Conservation (phyloP, 805 yeast species). For the Priceomyces melissophilus region DNA sequence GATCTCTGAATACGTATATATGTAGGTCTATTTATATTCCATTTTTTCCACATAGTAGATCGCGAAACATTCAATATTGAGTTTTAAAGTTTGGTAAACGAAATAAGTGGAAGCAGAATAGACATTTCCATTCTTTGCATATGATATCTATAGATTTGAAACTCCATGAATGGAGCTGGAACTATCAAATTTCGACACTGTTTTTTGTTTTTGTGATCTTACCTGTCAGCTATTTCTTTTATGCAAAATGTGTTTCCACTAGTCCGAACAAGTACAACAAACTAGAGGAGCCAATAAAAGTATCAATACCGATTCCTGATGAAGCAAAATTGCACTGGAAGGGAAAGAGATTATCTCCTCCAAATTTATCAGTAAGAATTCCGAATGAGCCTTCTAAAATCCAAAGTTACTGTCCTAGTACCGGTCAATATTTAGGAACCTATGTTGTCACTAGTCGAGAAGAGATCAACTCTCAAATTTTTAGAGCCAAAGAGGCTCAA, state of each 20-base stretch:
- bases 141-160: conserved; percentile 44
- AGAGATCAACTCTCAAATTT: conserved; percentile 68
- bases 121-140: neutral
- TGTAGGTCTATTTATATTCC: neutral
- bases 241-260: conserved; percentile 34
- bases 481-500: conserved; percentile 55
- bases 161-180: conserved; percentile 41
- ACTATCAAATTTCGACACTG: conserved; percentile 43
- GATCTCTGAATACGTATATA: neutral
- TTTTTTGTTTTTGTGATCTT: conserved; percentile 38
- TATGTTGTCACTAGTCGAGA: conserved; percentile 59
- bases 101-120: neutral
- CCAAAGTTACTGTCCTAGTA: conserved; percentile 93
- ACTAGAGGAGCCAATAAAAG: conserved; percentile 43
- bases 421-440: conserved; percentile 83
- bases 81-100: neutral
- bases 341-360: conserved; percentile 70
- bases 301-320: conserved; percentile 60
- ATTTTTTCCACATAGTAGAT: neutral
- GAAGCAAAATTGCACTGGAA: conserved; percentile 91
- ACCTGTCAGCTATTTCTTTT: conserved; percentile 33
- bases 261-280: conserved; percentile 39
- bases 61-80: neutral
- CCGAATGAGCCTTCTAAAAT: conserved; percentile 64
- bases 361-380: conserved; percentile 50